phyloP scores from a whole-genome alignment of 495 filamentous ascomycete genomes.

The Tuber aestivum region DNA sequence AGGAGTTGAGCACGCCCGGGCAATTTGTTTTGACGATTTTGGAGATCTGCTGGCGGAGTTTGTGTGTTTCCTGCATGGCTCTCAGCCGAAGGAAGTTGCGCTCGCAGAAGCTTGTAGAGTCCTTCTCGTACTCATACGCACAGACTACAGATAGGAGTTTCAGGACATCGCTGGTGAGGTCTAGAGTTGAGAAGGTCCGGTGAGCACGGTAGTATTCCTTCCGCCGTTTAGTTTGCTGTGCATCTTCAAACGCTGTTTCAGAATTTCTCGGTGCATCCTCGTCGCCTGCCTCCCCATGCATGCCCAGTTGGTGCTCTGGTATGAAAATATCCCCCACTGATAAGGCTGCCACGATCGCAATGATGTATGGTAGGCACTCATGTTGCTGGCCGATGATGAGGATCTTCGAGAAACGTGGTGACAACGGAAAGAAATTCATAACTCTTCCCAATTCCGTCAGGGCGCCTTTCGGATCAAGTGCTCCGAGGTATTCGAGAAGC shows the following conservation, averaged over 20 bases:
- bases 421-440: slow-evolving; percentile 81
- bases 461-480: slow-evolving; percentile 38
- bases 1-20: slow-evolving; percentile 58
- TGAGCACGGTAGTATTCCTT: slow-evolving; percentile 72
- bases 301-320: slow-evolving; percentile 70
- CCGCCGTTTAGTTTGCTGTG: slow-evolving; percentile 53
- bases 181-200: slow-evolving; percentile 70
- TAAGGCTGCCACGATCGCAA: slow-evolving; percentile 80
- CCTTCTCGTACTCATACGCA: slow-evolving; percentile 69
- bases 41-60: slow-evolving; percentile 74
- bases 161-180: slow-evolving; percentile 77
- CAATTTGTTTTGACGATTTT: slow-evolving; percentile 71
- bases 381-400: slow-evolving; percentile 79
- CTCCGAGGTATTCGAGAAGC: slow-evolving; percentile 46
- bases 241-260: slow-evolving; percentile 64
- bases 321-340: slow-evolving; percentile 85
- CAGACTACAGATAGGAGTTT: slow-evolving; percentile 82
- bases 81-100: slow-evolving; percentile 80
- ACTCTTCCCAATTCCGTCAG: slow-evolving; percentile 56
- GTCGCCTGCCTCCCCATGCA: slow-evolving; percentile 45
- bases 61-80: slow-evolving; percentile 73
- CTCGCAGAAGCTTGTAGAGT: slow-evolving; percentile 63
- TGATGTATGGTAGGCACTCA: slow-evolving; percentile 75
- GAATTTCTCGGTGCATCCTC: slow-evolving; percentile 49
- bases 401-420: slow-evolving; percentile 85